A percentile compares a stretch with the other conserved stretches of the same genome.
Conservation (phyloP, 2,329 filamentous ascomycete genomes). For the Cladobotryum protrusum region DNA sequence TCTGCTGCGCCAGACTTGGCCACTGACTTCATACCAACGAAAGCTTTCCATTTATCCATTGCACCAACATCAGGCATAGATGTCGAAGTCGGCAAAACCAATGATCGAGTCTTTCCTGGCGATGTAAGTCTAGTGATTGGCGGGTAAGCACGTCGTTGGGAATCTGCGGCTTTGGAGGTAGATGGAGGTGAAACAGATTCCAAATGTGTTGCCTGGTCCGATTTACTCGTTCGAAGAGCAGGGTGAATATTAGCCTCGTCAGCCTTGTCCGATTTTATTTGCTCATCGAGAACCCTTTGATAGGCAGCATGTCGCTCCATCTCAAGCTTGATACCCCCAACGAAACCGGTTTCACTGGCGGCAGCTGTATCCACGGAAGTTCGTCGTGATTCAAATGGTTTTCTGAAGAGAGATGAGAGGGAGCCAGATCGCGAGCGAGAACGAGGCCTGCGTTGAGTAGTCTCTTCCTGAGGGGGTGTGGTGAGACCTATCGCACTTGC, state of each 20-base stretch:
- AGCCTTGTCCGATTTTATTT: conserved; percentile 15
- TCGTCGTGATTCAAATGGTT: conserved; percentile 29
- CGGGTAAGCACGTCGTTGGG: conserved; percentile 27
- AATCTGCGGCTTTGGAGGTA: conserved; percentile 18
- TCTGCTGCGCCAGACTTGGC: neutral
- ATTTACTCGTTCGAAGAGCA: conserved; percentile 25
- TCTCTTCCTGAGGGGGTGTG: conserved; percentile 17
- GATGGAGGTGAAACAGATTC: conserved; percentile 18
- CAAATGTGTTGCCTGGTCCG: conserved; percentile 23
- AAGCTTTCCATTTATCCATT: conserved; percentile 27
- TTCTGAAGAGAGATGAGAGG: conserved; percentile 29
- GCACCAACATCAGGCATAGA: conserved; percentile 25
- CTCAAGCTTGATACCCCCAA: conserved; percentile 37
- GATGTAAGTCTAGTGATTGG: conserved; percentile 31
- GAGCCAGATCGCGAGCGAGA: conserved; percentile 31
- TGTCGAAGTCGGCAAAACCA: conserved; percentile 23
- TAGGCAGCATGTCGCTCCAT: conserved; percentile 30
- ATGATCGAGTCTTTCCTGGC: conserved; percentile 21
- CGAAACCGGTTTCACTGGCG: conserved; percentile 26
- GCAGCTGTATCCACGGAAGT: conserved; percentile 24
- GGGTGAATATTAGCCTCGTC: conserved; percentile 27
- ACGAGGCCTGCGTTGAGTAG: conserved; percentile 16
- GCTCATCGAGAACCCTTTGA: conserved; percentile 22
- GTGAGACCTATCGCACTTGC: conserved; percentile 22
- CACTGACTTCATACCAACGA: conserved; percentile 20